These are phyloP conservation scores for Mycena albidolilacea DNA, from an alignment of 768 basidiomycete genomes.

Conservation along the genomic window DNA sequence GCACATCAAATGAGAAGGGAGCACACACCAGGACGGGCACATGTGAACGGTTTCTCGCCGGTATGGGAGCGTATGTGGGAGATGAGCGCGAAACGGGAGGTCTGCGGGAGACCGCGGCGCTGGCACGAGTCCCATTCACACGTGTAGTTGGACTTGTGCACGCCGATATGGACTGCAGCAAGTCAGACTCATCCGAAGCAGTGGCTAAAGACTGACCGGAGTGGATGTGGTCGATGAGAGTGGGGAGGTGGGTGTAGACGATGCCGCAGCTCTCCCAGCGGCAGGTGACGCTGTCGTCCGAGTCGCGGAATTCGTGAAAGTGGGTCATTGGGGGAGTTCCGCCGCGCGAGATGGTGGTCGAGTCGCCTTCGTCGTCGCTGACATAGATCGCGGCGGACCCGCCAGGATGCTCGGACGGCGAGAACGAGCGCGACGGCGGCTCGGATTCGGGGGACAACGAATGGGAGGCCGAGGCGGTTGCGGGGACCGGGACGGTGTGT, in stretches of 20 bases:
- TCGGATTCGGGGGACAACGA: constrained; percentile 24
- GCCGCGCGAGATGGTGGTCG: constrained; percentile 14
- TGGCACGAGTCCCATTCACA: constrained; percentile 92
- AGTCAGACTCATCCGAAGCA: constrained; percentile 12
- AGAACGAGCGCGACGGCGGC: constrained; percentile 24
- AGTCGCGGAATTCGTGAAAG: constrained; percentile 42
- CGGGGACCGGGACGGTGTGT: constrained; percentile 34
- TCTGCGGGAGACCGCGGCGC: constrained; percentile 86
- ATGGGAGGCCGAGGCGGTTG: constrained; percentile 11
- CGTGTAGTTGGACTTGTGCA: constrained; percentile 87
- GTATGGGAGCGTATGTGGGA: constrained; percentile 95
- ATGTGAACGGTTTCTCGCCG: constrained; percentile 94
- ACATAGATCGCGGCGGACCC: constrained; percentile 2
- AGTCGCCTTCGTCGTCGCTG: constrained; percentile 33
- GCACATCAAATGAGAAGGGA: not conserved
- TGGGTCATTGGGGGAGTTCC: constrained; percentile 32
- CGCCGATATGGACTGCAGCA: constrained; percentile 81
- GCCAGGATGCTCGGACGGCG: constrained; percentile 3
- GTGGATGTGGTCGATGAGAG: constrained; percentile 88
- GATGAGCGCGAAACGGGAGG: constrained; percentile 90
- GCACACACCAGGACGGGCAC: constrained; percentile 79
- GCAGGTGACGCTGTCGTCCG: constrained; percentile 78
- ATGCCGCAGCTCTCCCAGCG: constrained; percentile 87
- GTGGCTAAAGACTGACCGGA: constrained; percentile 65
- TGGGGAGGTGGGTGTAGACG: constrained; percentile 80